These are phyloP conservation scores for Thielaviopsis musarum DNA, from an alignment of 2,329 filamentous ascomycete genomes.

Conservation along the genomic window DNA sequence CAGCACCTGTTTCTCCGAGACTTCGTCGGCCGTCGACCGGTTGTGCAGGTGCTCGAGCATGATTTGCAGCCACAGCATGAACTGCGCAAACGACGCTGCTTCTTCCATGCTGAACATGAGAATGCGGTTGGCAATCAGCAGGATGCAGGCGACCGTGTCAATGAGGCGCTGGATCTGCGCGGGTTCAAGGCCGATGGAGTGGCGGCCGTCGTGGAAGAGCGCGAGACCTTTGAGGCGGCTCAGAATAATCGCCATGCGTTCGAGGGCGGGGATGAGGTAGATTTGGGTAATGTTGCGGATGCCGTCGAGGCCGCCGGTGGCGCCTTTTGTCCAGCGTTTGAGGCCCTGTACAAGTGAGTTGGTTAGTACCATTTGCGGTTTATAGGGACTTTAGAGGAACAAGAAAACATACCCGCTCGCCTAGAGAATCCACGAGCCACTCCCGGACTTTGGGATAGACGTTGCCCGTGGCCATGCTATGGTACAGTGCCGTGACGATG, in stretches of 20 bases:
- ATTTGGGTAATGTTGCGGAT: conserved; percentile 68
- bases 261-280: conserved; percentile 74
- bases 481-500: conserved; percentile 64
- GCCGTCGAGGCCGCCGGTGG: conserved; percentile 58
- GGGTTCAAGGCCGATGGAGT: conserved; percentile 49
- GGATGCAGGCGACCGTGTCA: conserved; percentile 60
- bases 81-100: conserved; percentile 57
- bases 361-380: conserved; percentile 4
- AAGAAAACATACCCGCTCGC: conserved; percentile 46
- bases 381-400: background rate
- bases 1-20: conserved; percentile 58
- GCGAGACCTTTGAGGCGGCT: conserved; percentile 72
- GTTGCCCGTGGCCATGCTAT: conserved; percentile 70
- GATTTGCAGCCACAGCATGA: conserved; percentile 69
- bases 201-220: conserved; percentile 52
- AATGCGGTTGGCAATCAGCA: conserved; percentile 56
- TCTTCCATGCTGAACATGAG: conserved; percentile 58
- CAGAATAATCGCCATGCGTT: conserved; percentile 65
- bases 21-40: conserved; percentile 47
- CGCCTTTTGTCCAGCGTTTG: conserved; percentile 87
- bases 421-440: conserved; percentile 74
- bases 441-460: conserved; percentile 61
- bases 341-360: conserved; percentile 42
- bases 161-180: conserved; percentile 46
- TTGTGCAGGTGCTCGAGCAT: conserved; percentile 65